phyloP scores from a whole-genome alignment of 495 filamentous ascomycete genomes.

The Daldinia childiae region DNA sequence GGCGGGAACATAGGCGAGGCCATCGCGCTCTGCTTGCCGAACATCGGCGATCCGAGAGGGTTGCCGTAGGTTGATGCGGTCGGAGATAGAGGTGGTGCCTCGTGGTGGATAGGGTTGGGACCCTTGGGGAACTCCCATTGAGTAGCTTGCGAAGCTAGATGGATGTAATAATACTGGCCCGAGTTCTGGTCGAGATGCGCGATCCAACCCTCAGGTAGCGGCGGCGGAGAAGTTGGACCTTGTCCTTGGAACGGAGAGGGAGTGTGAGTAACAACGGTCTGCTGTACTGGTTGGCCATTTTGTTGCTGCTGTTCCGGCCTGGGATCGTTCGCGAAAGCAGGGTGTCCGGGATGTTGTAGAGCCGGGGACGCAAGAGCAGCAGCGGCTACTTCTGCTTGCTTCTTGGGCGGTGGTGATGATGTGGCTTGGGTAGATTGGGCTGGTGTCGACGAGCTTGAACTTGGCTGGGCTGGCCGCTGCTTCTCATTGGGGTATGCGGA shows the following conservation, averaged over 20 bases:
- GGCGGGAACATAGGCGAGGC: constrained; percentile 80
- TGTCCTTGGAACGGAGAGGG: constrained; percentile 61
- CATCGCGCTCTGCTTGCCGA: constrained; percentile 73
- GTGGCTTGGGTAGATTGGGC: constrained; percentile 48
- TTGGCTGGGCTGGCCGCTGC: constrained; percentile 55
- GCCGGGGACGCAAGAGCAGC: constrained; percentile 55
- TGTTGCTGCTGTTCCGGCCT: constrained; percentile 53
- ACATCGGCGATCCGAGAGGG: constrained; percentile 77
- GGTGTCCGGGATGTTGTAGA: constrained; percentile 69
- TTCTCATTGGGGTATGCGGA: constrained; percentile 83
- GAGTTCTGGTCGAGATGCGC: constrained; percentile 94
- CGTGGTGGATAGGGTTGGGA: constrained; percentile 82
- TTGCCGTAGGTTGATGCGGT: constrained; percentile 81
- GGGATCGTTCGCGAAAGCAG: constrained; percentile 87
- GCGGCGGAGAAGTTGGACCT: constrained; percentile 83
- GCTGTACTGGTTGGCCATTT: constrained; percentile 57
- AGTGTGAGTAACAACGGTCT: constrained; percentile 55
- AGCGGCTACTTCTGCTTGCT: constrained; percentile 50
- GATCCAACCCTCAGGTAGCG: constrained; percentile 97
- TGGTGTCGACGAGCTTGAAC: constrained; percentile 51
- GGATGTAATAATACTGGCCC: constrained; percentile 99
- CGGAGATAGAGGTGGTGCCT: constrained; percentile 80
- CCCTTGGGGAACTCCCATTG: constrained; percentile 99
- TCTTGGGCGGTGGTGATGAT: constrained; percentile 64
- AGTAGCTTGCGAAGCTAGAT: constrained; percentile 92